These are phyloP conservation scores for Agrocybe chaxingu DNA, from an alignment of 768 basidiomycete genomes.

Conservation along the genomic window DNA sequence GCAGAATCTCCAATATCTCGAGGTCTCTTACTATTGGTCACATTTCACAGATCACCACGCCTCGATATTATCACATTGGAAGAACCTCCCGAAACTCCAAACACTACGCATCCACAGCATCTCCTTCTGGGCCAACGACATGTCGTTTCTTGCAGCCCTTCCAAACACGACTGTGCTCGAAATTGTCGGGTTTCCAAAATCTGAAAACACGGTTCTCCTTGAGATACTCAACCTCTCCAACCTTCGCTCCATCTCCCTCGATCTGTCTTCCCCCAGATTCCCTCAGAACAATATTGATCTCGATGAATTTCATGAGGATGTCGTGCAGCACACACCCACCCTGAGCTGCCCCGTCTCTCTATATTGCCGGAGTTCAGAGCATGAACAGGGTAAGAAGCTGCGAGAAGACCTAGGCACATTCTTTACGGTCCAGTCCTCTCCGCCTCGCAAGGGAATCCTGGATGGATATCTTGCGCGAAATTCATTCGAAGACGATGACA, in stretches of 20 bases:
- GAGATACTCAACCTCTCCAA: conserved; percentile 8
- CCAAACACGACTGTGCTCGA: conserved; percentile 9
- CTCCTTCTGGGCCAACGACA: conserved; percentile 4
- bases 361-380: not conserved
- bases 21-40: conserved; percentile 14
- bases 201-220: not conserved
- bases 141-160: conserved; percentile 9
- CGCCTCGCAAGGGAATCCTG: conserved; percentile 1
- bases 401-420: not conserved
- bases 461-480: not conserved
- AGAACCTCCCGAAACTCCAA: conserved; percentile 3
- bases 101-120: conserved; percentile 11
- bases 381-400: not conserved
- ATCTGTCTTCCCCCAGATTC: conserved; percentile 1
- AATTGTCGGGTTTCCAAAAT: conserved; percentile 6
- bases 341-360: conserved; percentile 3
- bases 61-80: conserved; percentile 8
- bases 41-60: conserved; percentile 7
- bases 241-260: conserved; percentile 10
- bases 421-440: not conserved
- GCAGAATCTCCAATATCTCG: conserved; percentile 29
- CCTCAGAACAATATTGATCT: conserved; percentile 2
- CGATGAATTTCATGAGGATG: not conserved
- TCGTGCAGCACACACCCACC: not conserved
- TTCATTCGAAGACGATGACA: not conserved